phyloP scores from a whole-genome alignment of 805 yeast species.

The Kregervanrija fluxuum region DNA sequence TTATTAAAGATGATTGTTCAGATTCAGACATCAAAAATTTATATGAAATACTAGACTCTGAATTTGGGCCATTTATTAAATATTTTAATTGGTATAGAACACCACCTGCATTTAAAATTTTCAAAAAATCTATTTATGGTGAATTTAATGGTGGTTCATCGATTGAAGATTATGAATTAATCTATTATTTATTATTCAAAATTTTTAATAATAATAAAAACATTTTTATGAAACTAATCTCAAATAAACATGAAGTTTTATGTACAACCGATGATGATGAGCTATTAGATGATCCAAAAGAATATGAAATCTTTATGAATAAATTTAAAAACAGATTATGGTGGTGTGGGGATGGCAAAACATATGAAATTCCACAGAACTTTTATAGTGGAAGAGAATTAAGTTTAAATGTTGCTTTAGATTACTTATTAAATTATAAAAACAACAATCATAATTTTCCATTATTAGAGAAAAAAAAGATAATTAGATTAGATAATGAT shows the following conservation, averaged over 20 bases:
- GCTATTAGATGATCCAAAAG: slow-evolving; percentile 39
- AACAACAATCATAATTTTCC: slow-evolving; percentile 7
- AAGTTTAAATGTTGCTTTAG: slow-evolving; percentile 31
- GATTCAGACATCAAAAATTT: too few species aligned
- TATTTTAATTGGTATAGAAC: slow-evolving; percentile 37
- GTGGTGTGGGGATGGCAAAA: slow-evolving; percentile 4
- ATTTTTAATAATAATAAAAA: slow-evolving; percentile 26
- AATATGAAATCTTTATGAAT: slow-evolving; percentile 49
- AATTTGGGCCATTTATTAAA: slow-evolving; percentile 30
- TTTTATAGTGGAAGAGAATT: slow-evolving; percentile 23
- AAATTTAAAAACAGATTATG: slow-evolving; percentile 29
- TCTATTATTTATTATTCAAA: slow-evolving; percentile 33
- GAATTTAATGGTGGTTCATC: slow-evolving; percentile 37
- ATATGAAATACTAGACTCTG: not conserved
- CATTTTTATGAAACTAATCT: slow-evolving; percentile 39
- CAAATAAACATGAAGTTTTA: slow-evolving; percentile 51
- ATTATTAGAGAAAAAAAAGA: slow-evolving; percentile 18
- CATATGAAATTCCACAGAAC: slow-evolving; percentile 30
- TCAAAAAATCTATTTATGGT: slow-evolving; percentile 30
- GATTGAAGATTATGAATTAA: slow-evolving; percentile 38
- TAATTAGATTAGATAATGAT: slow-evolving; percentile 14
- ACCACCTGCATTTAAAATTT: slow-evolving; percentile 19
- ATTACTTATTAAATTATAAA: slow-evolving; percentile 33
- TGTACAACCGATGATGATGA: slow-evolving; percentile 41
- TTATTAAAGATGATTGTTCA: too few species aligned